phyloP scores from a whole-genome alignment of 2,329 filamentous ascomycete species.

The Cladosporium cucumerinum region DNA sequence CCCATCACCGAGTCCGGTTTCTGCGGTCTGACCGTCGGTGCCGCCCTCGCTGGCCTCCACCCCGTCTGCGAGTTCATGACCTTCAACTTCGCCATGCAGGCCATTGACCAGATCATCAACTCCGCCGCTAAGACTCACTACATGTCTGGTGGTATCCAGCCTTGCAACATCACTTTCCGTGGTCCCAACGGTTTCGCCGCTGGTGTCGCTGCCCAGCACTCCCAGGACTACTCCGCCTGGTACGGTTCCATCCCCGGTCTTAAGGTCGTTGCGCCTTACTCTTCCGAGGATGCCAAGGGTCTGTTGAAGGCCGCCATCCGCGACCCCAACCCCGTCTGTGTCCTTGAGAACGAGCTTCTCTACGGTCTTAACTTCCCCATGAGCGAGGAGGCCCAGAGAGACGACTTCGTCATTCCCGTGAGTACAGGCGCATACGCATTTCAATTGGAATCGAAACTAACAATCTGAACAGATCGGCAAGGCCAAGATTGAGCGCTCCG shows the following conservation, averaged over 20 bases:
- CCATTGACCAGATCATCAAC: constrained; percentile 99
- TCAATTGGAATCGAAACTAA: constrained; percentile 10
- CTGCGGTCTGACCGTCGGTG: constrained; percentile 86
- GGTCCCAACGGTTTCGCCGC: constrained; percentile 97
- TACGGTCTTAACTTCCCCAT: constrained; percentile 96
- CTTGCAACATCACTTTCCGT: constrained; percentile 99
- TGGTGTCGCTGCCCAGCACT: constrained; percentile 96
- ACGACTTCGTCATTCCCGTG: constrained; percentile 88
- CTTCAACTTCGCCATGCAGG: constrained; percentile 99
- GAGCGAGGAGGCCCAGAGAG: constrained; percentile 92
- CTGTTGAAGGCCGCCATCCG: constrained; percentile 96
- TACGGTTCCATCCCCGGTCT: constrained; percentile 97
- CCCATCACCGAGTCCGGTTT: constrained; percentile 98
- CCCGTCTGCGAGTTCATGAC: constrained; percentile 99
- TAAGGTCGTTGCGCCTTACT: constrained; percentile 96
- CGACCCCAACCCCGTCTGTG: constrained; percentile 94
- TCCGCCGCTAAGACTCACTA: constrained; percentile 98
- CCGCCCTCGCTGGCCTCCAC: constrained; percentile 89
- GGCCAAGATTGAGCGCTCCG: constrained; percentile 95
- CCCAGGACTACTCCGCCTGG: constrained; percentile 98
- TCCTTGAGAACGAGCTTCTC: constrained; percentile 59
- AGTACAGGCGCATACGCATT: constrained; percentile 19
- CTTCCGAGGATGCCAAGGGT: constrained; percentile 96
- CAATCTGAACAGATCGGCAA: constrained; percentile 68
- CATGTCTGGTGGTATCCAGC: constrained; percentile 99